These are phyloP conservation scores for Volvox reticuliferus DNA, from an alignment of 139 green algal species.

Conservation along the genomic window DNA sequence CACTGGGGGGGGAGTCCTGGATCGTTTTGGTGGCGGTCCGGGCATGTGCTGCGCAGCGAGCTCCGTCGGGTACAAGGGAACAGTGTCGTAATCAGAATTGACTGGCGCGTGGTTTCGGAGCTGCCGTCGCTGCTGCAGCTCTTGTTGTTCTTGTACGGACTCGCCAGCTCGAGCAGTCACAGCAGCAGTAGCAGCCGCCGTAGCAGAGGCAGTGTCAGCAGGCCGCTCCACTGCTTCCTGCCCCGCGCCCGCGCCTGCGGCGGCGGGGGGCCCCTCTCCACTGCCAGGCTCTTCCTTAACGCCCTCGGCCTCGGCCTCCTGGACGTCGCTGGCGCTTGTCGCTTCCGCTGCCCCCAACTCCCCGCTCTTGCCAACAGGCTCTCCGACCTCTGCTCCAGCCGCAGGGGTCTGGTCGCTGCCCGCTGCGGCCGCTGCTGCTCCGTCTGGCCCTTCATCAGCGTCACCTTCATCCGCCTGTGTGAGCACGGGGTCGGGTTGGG, in stretches of 20 bases:
- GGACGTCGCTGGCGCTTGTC: not conserved
- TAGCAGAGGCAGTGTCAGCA: not conserved
- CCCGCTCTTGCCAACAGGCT: not conserved
- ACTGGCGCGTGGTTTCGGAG: not conserved
- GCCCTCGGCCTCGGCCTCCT: not conserved
- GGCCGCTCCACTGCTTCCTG: not conserved
- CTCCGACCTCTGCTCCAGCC: not conserved
- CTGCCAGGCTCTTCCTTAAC: not conserved
- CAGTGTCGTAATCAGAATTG: slow-evolving; percentile 20
- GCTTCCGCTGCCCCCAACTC: not conserved
- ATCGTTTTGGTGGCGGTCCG: not conserved
- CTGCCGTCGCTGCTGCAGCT: not conserved
- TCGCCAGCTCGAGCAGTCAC: not conserved
- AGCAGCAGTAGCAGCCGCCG: not conserved
- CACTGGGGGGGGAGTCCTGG: not conserved
- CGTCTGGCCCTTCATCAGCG: not conserved
- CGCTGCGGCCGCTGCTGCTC: not conserved
- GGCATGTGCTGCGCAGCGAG: slow-evolving; percentile 9
- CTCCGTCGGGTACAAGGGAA: not conserved
- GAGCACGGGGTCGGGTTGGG: too few species aligned
- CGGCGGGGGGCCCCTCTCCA: too few species aligned
- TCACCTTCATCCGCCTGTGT: not conserved
- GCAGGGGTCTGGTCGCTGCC: not conserved
- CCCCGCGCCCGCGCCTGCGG: too few species aligned
- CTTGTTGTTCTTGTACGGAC: not conserved